These are phyloP conservation scores for Talaromyces wortmannii DNA, from an alignment of 495 filamentous ascomycete genomes.

Conservation along the genomic window DNA sequence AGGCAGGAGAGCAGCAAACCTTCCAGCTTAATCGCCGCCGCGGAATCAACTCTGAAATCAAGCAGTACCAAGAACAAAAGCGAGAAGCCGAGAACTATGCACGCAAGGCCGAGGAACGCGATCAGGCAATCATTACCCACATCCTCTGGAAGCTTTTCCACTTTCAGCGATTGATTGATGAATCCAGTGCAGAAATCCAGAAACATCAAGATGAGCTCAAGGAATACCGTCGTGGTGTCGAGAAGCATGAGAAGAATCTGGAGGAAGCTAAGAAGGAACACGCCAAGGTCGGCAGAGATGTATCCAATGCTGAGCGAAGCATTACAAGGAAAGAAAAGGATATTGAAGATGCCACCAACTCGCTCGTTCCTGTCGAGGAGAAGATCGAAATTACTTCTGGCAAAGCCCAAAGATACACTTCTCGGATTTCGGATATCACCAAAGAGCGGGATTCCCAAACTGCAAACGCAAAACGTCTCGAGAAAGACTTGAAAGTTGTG, in stretches of 20 bases:
- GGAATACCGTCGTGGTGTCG: slow-evolving; percentile 81
- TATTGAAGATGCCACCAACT: slow-evolving; percentile 78
- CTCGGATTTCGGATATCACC: slow-evolving; percentile 59
- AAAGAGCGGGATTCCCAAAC: slow-evolving; percentile 71
- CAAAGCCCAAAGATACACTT: slow-evolving; percentile 58
- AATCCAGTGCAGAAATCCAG: slow-evolving; percentile 84
- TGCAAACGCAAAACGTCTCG: slow-evolving; percentile 56
- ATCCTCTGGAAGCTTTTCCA: slow-evolving; percentile 97
- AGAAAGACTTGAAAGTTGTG: slow-evolving; percentile 75
- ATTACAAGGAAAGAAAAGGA: slow-evolving; percentile 85
- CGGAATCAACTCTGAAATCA: slow-evolving; percentile 96
- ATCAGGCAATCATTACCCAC: slow-evolving; percentile 88
- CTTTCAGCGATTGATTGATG: slow-evolving; percentile 88
- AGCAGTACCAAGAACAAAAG: slow-evolving; percentile 96
- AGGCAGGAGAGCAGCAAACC: slow-evolving; percentile 80
- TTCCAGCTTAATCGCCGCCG: slow-evolving; percentile 81
- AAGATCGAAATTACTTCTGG: slow-evolving; percentile 78
- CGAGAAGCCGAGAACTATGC: slow-evolving; percentile 90
- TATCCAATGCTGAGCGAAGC: slow-evolving; percentile 69
- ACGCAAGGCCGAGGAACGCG: slow-evolving; percentile 78
- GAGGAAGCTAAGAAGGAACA: slow-evolving; percentile 86
- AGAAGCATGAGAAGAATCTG: slow-evolving; percentile 74
- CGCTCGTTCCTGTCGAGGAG: slow-evolving; percentile 81
- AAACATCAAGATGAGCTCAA: slow-evolving; percentile 94
- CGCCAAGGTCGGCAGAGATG: slow-evolving; percentile 68